These are phyloP conservation scores for Aspergillus puulaauensis DNA, from an alignment of 2,329 filamentous ascomycete genomes.

Conservation along the genomic window DNA sequence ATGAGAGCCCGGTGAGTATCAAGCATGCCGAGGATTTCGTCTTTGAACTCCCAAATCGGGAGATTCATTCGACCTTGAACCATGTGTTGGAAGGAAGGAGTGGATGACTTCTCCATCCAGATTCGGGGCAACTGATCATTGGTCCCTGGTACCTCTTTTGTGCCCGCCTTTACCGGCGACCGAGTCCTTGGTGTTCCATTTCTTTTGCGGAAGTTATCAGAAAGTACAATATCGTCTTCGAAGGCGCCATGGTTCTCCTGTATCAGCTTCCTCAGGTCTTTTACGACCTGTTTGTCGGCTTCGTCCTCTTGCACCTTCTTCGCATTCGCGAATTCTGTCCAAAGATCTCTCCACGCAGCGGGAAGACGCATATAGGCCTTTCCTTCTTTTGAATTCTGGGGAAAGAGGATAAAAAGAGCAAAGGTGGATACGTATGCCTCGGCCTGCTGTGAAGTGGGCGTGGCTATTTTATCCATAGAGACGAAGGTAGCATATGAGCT, in stretches of 20 bases:
- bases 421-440: constrained; percentile 82
- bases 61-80: constrained; percentile 73
- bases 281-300: constrained; percentile 67
- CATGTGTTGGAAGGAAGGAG: constrained; percentile 71
- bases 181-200: constrained; percentile 34
- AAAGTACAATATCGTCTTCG: constrained; percentile 73
- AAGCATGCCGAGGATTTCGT: constrained; percentile 74
- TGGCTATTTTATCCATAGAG: constrained; percentile 72
- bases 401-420: constrained; percentile 78
- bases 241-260: constrained; percentile 45
- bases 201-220: constrained; percentile 67
- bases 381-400: constrained; percentile 76
- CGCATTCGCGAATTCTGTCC: constrained; percentile 71
- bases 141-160: constrained; percentile 22
- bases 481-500: constrained; percentile 55
- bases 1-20: constrained; percentile 83
- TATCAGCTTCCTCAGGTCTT: constrained; percentile 54
- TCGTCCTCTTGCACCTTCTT: constrained; percentile 71
- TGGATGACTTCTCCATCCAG: constrained; percentile 54
- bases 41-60: constrained; percentile 83
- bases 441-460: constrained; percentile 75
- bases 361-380: constrained; percentile 79
- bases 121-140: constrained; percentile 48
- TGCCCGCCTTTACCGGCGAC: constrained; percentile 23
- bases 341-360: constrained; percentile 78